Evolutionary conservation across 225 moss, liverwort and hornwort species (phyloP).

Genomic region (Sphagnum tenellum): DNA sequence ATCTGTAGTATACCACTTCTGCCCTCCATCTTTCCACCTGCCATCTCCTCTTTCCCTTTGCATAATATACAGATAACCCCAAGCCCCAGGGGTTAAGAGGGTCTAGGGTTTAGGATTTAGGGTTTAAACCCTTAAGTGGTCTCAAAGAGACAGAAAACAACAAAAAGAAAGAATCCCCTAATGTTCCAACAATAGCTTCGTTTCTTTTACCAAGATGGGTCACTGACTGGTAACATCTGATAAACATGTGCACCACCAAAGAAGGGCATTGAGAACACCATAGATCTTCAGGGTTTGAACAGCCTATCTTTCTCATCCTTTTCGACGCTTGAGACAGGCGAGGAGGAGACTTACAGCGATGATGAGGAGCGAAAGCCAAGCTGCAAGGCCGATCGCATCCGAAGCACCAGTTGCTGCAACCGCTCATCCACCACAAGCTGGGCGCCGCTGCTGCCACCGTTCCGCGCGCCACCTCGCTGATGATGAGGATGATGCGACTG

Average conservation of each 20-base stretch:
- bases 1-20: conserved; percentile 53
- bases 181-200: neutral
- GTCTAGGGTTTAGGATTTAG: neutral
- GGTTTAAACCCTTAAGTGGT: no score
- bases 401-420: conserved; percentile 24
- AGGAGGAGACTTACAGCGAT: neutral
- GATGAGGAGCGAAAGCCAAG: conserved; percentile 28
- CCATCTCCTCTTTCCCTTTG: conserved; percentile 4
- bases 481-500: neutral
- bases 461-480: conserved; percentile 10
- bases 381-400: conserved; percentile 39
- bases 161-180: neutral
- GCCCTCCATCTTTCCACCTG: conserved; percentile 41
- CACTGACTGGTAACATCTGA: neutral
- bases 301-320: no score
- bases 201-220: neutral
- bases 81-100: neutral
- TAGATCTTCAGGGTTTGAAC: no score
- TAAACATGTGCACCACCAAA: neutral
- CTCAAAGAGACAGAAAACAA: no score
- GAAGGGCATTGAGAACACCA: neutral
- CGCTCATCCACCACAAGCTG: conserved; percentile 27
- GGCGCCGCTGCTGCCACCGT: conserved; percentile 1
- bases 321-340: no score
- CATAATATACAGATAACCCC: neutral